Evolutionary conservation across 257 asterid species (phyloP).

Genomic region (Capsicum pubescens): DNA sequence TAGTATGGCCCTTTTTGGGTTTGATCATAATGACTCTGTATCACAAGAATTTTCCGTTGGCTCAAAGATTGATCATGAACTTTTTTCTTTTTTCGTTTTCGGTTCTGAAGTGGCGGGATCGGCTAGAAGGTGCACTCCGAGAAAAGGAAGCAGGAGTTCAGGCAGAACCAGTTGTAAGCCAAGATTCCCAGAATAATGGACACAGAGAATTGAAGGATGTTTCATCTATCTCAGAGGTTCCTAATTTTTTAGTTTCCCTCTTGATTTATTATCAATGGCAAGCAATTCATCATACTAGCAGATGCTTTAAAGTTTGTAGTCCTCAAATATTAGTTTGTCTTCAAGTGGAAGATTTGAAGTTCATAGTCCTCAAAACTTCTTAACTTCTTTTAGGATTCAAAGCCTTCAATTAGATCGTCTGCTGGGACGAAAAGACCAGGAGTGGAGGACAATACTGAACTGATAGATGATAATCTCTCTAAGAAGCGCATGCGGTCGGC

Average conservation of each 20-base stretch:
- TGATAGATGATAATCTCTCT: conserved; percentile 54
- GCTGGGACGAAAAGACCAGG: conserved; percentile 73
- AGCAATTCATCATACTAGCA: background rate
- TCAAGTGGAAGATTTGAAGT: conserved; percentile 9
- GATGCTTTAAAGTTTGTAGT: conserved; percentile 12
- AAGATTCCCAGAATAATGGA: conserved; percentile 50
- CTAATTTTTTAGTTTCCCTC: conserved; percentile 40
- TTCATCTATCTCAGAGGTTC: conserved; percentile 43
- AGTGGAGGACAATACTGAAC: conserved; percentile 46
- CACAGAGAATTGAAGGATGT: conserved; percentile 50
- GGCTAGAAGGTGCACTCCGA: conserved; percentile 73
- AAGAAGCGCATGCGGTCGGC: conserved; percentile 73
- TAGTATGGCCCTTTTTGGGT: conserved; percentile 13
- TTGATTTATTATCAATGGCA: conserved; percentile 18
- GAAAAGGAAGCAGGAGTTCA: conserved; percentile 61
- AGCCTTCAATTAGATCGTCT: conserved; percentile 49
- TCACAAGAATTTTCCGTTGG: background rate
- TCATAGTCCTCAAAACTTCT: conserved; percentile 27
- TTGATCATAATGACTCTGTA: background rate
- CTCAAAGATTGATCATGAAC: background rate
- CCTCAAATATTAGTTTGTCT: conserved; percentile 8
- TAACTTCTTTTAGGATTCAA: conserved; percentile 63
- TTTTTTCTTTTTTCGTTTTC: conserved; percentile 27
- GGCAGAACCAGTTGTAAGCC: conserved; percentile 48
- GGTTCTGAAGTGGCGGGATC: conserved; percentile 81